Percentiles rank a stretch among this genome's conserved stretches.
These are phyloP conservation scores for Aspergillus fumigatus DNA, from an alignment of 2,329 filamentous ascomycete species.

Conservation along the genomic window DNA sequence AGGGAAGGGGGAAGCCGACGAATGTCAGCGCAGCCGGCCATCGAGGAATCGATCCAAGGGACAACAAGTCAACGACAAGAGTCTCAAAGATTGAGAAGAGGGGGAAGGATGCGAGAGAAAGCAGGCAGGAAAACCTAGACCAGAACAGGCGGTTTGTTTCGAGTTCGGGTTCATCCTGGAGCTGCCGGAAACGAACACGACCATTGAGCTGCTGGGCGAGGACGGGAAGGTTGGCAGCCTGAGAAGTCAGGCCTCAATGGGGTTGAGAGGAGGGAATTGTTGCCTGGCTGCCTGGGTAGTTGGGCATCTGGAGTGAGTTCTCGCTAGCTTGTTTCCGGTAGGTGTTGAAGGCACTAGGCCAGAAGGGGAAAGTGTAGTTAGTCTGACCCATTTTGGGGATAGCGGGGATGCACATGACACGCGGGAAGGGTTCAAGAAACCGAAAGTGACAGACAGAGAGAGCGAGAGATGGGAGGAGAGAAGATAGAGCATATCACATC, in stretches of 20 bases:
- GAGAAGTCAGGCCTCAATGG: slow-evolving; percentile 8
- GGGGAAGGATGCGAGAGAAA: not conserved
- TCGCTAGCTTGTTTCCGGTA: slow-evolving; percentile 8
- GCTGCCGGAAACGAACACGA: slow-evolving; percentile 8
- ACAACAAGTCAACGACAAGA: no score
- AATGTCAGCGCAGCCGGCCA: not conserved
- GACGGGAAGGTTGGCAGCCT: not conserved
- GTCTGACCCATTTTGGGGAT: slow-evolving; percentile 5
- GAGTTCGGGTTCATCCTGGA: slow-evolving; percentile 1
- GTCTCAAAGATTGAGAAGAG: not conserved
- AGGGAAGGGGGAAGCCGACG: not conserved
- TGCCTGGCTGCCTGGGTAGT: slow-evolving; percentile 4
- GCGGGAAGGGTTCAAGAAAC: not conserved
- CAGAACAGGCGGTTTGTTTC: slow-evolving; percentile 7
- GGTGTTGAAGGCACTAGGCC: slow-evolving; percentile 4
- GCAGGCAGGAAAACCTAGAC: slow-evolving; percentile 3
- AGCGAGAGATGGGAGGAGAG: not conserved
- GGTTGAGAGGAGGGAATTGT: not conserved
- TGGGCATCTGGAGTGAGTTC: not conserved
- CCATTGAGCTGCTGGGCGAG: not conserved
- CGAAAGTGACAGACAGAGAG: slow-evolving; percentile 1
- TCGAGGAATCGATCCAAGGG: not conserved
- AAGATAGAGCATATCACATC: not conserved
- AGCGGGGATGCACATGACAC: slow-evolving; percentile 1
- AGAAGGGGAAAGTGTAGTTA: slow-evolving; percentile 1